Percentiles rank a stretch among this genome's conserved stretches.
Conservation (phyloP, 139 green algal genomes). For the Asterochloris erici region DNA sequence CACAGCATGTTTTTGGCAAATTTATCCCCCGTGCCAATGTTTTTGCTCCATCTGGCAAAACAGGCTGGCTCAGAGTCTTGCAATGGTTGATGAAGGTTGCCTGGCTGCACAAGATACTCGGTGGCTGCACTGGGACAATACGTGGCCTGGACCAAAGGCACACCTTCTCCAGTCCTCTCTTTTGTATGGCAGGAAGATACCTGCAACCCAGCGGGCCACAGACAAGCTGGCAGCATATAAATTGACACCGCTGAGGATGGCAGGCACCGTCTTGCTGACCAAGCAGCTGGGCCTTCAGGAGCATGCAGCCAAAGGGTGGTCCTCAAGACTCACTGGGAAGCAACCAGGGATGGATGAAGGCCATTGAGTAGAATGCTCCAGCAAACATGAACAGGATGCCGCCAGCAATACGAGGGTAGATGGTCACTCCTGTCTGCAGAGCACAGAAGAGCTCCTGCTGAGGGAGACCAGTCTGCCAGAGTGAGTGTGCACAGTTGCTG, state of each 20-base stretch:
- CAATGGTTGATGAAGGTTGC: too few relatives aligned
- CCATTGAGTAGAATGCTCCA: background rate
- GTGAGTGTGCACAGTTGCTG: too few relatives aligned
- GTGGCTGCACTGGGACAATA: too few relatives aligned
- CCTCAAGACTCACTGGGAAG: background rate
- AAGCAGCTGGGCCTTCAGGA: background rate
- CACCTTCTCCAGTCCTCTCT: background rate
- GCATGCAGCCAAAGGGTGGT: background rate
- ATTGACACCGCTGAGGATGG: background rate
- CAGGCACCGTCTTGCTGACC: too few relatives aligned
- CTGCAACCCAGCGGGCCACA: background rate
- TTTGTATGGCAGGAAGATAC: background rate
- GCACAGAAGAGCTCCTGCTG: too few relatives aligned
- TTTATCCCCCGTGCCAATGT: too few relatives aligned
- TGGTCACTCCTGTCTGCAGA: background rate
- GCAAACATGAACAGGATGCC: background rate
- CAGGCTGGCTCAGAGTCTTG: too few relatives aligned
- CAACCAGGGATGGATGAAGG: background rate
- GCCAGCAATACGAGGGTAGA: background rate
- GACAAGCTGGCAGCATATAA: background rate
- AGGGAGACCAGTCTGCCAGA: too few relatives aligned
- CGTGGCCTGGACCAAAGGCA: background rate
- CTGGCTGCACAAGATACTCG: too few relatives aligned
- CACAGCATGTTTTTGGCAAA: too few relatives aligned
- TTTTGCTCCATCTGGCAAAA: too few relatives aligned